Percentiles rank a stretch among this genome's conserved stretches.
Evolutionary conservation across 371 early-diverging fungal species (phyloP).

Genomic region (Mortierella sp.): DNA sequence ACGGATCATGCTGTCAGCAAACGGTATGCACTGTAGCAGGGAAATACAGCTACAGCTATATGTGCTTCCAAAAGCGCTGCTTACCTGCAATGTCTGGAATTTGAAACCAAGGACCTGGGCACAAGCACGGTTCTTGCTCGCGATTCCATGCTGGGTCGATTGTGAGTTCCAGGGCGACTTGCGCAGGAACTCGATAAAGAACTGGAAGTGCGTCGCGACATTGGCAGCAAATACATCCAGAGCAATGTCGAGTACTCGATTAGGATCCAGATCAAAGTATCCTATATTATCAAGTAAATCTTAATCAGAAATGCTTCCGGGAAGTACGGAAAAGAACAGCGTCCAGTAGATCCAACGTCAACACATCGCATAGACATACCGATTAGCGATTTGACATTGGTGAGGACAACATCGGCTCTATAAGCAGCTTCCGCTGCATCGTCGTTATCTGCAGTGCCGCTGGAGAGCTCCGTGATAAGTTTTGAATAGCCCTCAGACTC

Average conservation of each 20-base stretch:
- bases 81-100: constrained; percentile 73
- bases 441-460: constrained; percentile 32
- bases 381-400: constrained; percentile 34
- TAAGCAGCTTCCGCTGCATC: constrained; percentile 6
- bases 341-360: too few species aligned
- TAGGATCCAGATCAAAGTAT: constrained; percentile 90
- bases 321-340: not conserved
- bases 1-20: too few species aligned
- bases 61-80: constrained; percentile 1
- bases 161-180: constrained; percentile 74
- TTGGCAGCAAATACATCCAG: constrained; percentile 84
- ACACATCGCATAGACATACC: constrained; percentile 21
- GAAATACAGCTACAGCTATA: too few species aligned
- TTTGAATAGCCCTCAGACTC: constrained; percentile 90
- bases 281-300: constrained; percentile 55
- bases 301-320: not conserved
- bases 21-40: too few species aligned
- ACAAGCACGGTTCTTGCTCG: constrained; percentile 53
- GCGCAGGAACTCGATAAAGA: constrained; percentile 81
- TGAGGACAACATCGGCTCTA: constrained; percentile 18
- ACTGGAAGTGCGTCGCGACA: constrained; percentile 76
- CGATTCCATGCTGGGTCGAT: constrained; percentile 7
- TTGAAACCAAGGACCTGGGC: constrained; percentile 92
- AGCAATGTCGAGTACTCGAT: constrained; percentile 86
- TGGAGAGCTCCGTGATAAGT: constrained; percentile 74